phyloP scores from a whole-genome alignment of 1,139 yeast species.

The Taiozyma onychis region DNA sequence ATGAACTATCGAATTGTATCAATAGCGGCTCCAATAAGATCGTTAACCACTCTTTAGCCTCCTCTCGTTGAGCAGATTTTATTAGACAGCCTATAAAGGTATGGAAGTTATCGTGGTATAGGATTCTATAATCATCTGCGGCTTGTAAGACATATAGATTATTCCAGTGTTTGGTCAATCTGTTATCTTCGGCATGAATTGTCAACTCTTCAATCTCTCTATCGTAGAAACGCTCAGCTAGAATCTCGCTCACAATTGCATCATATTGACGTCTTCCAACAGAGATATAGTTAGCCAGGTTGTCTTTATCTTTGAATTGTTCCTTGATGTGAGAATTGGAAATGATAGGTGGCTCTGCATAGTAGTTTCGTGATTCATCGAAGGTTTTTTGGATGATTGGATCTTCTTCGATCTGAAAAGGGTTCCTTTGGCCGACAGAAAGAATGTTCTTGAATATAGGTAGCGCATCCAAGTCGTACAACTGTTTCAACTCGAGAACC shows the following conservation, averaged over 20 bases:
- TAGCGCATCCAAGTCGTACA: slow-evolving; percentile 6
- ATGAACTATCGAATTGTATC: slow-evolving; percentile 3
- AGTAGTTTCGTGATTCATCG: slow-evolving; percentile 2
- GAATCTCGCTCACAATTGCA: slow-evolving; percentile 6
- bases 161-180: slow-evolving; percentile 8
- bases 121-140: slow-evolving; percentile 1
- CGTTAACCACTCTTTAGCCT: slow-evolving; percentile 5
- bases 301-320: slow-evolving; percentile 1
- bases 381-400: slow-evolving; percentile 1
- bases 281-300: slow-evolving; percentile 3
- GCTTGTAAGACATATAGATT: slow-evolving; percentile 3
- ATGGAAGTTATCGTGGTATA: slow-evolving; percentile 8
- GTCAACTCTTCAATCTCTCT: slow-evolving; percentile 3
- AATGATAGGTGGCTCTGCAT: slow-evolving; percentile 7
- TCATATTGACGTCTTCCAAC: slow-evolving; percentile 9
- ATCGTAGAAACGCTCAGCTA: slow-evolving; percentile 10
- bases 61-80: not conserved
- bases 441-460: slow-evolving; percentile 10
- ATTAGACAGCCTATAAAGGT: slow-evolving; percentile 12
- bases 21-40: slow-evolving; percentile 14
- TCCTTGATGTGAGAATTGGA: slow-evolving; percentile 2
- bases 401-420: slow-evolving; percentile 2
- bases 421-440: slow-evolving; percentile 1
- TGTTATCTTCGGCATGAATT: slow-evolving; percentile 3
- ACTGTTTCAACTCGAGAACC: slow-evolving; percentile 9